These are phyloP conservation scores for Herpotrichia juniperi DNA, from an alignment of 2,329 filamentous ascomycete genomes.

Conservation along the genomic window DNA sequence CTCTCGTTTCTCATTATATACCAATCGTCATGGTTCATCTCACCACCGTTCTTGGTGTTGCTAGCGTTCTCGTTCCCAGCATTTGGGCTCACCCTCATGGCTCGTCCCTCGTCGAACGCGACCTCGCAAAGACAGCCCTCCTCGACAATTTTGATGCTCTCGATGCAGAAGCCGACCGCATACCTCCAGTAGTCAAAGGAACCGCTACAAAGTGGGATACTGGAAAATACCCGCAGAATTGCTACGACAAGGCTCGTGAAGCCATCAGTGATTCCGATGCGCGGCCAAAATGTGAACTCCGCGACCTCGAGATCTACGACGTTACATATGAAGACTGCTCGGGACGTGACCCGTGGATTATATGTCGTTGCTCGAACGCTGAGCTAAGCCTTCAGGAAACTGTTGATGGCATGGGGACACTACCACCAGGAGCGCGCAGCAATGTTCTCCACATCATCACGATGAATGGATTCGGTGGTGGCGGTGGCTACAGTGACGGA, in stretches of 20 bases:
- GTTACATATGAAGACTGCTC: constrained; percentile 17
- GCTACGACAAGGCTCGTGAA: constrained; percentile 13
- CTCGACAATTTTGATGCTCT: neutral
- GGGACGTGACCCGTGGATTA: constrained; percentile 7
- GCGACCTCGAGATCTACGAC: constrained; percentile 13
- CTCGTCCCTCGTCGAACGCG: too few relatives aligned
- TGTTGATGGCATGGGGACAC: constrained; percentile 8
- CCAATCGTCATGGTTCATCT: too few relatives aligned
- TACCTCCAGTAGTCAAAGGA: neutral
- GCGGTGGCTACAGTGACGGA: too few relatives aligned
- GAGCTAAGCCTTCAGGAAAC: constrained; percentile 13
- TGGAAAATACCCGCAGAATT: constrained; percentile 12
- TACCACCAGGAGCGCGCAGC: constrained; percentile 17
- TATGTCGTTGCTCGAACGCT: constrained; percentile 16
- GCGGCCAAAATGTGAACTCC: constrained; percentile 12
- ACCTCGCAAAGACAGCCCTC: neutral
- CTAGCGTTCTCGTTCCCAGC: too few relatives aligned
- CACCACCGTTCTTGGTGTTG: too few relatives aligned
- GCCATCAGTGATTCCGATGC: constrained; percentile 3
- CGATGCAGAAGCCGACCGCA: neutral
- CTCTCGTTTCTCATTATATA: too few relatives aligned
- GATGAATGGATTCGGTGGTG: constrained; percentile 1
- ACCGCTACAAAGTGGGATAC: constrained; percentile 2
- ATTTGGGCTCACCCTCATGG: too few relatives aligned
- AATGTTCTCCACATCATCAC: constrained; percentile 13